Conservation (phyloP, 495 filamentous ascomycete genomes). For the Talaromyces nanjingensis region DNA sequence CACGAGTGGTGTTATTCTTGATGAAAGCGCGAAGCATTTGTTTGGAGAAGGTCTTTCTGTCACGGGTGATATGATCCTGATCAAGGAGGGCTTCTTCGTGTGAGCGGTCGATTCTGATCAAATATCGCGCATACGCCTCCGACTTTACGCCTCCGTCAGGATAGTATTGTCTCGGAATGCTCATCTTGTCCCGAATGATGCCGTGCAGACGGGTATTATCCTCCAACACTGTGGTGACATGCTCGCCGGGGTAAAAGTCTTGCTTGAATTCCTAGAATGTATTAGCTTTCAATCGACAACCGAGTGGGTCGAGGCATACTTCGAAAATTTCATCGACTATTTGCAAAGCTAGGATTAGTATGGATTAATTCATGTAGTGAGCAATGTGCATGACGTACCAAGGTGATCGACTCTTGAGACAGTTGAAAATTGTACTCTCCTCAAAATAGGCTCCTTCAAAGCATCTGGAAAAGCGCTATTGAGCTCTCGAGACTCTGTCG, state of each 20-base stretch:
- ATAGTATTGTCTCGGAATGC: slow-evolving; percentile 54
- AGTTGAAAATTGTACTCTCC: slow-evolving; percentile 84
- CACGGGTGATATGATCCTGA: slow-evolving; percentile 74
- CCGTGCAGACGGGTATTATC: slow-evolving; percentile 69
- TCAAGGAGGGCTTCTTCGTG: slow-evolving; percentile 73
- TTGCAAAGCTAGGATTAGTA: background rate
- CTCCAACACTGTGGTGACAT: slow-evolving; percentile 64
- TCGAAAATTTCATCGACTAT: slow-evolving; percentile 65
- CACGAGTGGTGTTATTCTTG: slow-evolving; percentile 85
- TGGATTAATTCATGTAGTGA: background rate
- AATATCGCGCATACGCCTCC: slow-evolving; percentile 67
- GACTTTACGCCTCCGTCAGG: slow-evolving; percentile 59
- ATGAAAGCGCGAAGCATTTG: slow-evolving; percentile 89
- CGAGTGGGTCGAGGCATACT: slow-evolving; percentile 27
- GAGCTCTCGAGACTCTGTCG: slow-evolving; percentile 77
- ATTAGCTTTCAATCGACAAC: slow-evolving; percentile 19
- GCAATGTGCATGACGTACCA: slow-evolving; percentile 42
- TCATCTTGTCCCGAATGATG: slow-evolving; percentile 78
- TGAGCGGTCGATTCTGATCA: slow-evolving; percentile 64
- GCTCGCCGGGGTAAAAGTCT: slow-evolving; percentile 91
- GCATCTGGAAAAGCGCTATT: slow-evolving; percentile 88
- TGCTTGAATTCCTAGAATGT: slow-evolving; percentile 74
- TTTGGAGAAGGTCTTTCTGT: slow-evolving; percentile 92
- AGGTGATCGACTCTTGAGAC: slow-evolving; percentile 87
- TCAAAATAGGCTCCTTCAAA: slow-evolving; percentile 82